These are phyloP conservation scores for Linnemannia hyalina DNA, from an alignment of 192 early-diverging fungal species.

Conservation along the genomic window DNA sequence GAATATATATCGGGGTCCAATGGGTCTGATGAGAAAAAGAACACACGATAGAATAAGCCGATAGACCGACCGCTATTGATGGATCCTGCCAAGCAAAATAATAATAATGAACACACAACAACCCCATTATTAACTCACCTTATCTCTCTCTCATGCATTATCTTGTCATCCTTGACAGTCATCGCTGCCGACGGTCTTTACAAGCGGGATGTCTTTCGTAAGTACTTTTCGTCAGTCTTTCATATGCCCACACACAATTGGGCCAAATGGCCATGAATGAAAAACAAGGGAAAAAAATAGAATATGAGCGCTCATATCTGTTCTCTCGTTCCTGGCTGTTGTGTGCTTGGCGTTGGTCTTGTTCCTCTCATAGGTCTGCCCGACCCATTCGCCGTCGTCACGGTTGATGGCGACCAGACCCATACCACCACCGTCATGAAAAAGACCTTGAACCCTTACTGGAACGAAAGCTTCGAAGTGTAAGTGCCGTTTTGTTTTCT, in stretches of 20 bases:
- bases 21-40: slow-evolving; percentile 2
- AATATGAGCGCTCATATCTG: slow-evolving; percentile 2
- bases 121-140: background rate
- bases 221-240: slow-evolving; percentile 29
- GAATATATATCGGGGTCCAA: background rate
- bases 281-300: background rate
- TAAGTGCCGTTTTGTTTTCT: slow-evolving; percentile 36
- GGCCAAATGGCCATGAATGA: background rate
- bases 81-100: slow-evolving; percentile 4
- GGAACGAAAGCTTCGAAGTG: slow-evolving; percentile 93
- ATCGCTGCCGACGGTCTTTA: slow-evolving; percentile 93
- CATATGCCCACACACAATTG: background rate
- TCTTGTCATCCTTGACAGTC: slow-evolving; percentile 58
- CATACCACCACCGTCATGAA: slow-evolving; percentile 90
- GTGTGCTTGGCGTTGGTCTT: slow-evolving; percentile 4
- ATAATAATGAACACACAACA: background rate
- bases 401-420: slow-evolving; percentile 96
- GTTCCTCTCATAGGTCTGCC: slow-evolving; percentile 72
- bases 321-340: slow-evolving; percentile 5
- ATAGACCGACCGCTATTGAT: background rate
- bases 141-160: background rate
- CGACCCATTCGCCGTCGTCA: slow-evolving; percentile 97
- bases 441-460: slow-evolving; percentile 94
- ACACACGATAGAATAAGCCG: background rate
- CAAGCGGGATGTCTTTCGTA: slow-evolving; percentile 93